phyloP scores from a whole-genome alignment of 768 basidiomycete species.

The Kwoniella dejecticola region DNA sequence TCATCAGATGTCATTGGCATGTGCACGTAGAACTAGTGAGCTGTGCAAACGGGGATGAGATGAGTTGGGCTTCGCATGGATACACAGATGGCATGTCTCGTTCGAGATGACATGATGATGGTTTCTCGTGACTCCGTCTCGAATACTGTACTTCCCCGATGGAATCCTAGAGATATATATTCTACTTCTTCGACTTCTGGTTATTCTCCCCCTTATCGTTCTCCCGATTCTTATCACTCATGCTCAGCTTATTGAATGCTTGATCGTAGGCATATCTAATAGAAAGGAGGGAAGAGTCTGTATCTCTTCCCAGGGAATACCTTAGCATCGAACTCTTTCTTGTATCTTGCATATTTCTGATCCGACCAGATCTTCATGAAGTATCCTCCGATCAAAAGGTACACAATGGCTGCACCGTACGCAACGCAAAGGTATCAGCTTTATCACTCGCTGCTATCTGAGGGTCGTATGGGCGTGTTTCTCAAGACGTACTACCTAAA shows the following conservation, averaged over 20 bases:
- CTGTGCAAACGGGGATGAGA: too few species aligned
- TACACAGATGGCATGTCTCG: neutral
- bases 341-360: slow-evolving; percentile 87
- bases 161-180: too few species aligned
- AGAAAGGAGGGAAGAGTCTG: slow-evolving; percentile 47
- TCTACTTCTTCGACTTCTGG: too few species aligned
- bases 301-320: slow-evolving; percentile 64
- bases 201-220: too few species aligned
- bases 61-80: neutral
- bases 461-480: neutral
- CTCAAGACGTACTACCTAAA: slow-evolving; percentile 41
- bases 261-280: too few species aligned
- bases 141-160: too few species aligned
- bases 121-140: too few species aligned
- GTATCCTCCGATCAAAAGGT: slow-evolving; percentile 64
- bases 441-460: neutral
- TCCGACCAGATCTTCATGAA: slow-evolving; percentile 85
- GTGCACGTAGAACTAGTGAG: too few species aligned
- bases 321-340: slow-evolving; percentile 87
- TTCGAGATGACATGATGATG: too few species aligned
- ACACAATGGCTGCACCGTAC: slow-evolving; percentile 60
- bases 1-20: too few species aligned
- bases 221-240: too few species aligned
- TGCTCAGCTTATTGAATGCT: too few species aligned
- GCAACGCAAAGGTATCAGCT: slow-evolving; percentile 19